A percentile compares a stretch with the other conserved stretches of the same genome.
These are phyloP conservation scores for Penicillium mononematosum DNA, from an alignment of 495 filamentous ascomycete genomes.

Conservation along the genomic window DNA sequence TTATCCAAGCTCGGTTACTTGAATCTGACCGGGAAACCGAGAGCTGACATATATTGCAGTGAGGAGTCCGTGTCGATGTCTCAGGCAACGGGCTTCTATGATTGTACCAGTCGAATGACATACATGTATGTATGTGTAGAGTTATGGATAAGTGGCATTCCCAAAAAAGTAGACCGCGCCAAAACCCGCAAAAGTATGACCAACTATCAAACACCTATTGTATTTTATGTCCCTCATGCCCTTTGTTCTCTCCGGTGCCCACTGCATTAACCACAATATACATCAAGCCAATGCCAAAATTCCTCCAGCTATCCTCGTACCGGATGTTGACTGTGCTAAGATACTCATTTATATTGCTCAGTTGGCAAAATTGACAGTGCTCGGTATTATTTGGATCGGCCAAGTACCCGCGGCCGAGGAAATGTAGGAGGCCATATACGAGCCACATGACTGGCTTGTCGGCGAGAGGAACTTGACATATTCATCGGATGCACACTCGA, in stretches of 20 bases:
- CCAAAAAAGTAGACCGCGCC: too few species aligned
- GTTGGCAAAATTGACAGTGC: constrained; percentile 56
- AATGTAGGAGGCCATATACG: constrained; percentile 54
- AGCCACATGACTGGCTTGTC: constrained; percentile 44
- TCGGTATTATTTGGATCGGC: constrained; percentile 43
- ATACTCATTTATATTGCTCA: constrained; percentile 41
- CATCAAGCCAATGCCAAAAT: constrained; percentile 64
- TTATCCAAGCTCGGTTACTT: too few species aligned
- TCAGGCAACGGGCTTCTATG: too few species aligned
- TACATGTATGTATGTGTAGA: too few species aligned
- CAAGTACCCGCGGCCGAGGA: constrained; percentile 47
- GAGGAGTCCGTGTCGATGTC: too few species aligned
- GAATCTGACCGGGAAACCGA: too few species aligned
- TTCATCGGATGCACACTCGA: constrained; percentile 50
- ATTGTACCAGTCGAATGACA: too few species aligned
- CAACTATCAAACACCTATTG: not conserved
- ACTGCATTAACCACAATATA: constrained; percentile 69
- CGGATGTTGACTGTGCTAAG: constrained; percentile 31
- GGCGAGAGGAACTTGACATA: constrained; percentile 50
- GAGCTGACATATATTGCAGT: too few species aligned
- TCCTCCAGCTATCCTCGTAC: constrained; percentile 60
- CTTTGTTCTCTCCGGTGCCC: constrained; percentile 23
- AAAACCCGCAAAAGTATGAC: not conserved
- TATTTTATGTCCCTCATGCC: not conserved
- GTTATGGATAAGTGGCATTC: too few species aligned